phyloP scores from a whole-genome alignment of 768 basidiomycete genomes.

The Suillus brevipes region DNA sequence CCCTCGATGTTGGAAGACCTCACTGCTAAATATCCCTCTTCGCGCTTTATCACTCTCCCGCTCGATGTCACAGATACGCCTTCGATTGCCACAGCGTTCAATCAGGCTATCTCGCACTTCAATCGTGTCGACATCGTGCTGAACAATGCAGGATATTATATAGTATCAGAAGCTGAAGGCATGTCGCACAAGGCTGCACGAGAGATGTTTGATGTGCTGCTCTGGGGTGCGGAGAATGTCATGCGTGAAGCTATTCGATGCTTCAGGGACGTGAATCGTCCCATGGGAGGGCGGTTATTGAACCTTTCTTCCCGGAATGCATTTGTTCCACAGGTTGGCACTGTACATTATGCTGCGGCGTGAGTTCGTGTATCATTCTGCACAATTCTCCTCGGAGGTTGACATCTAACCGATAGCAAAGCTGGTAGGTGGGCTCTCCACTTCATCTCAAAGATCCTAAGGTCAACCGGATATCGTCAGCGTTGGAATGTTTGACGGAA shows the following conservation, averaged over 20 bases:
- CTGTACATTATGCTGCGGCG: slow-evolving; percentile 28
- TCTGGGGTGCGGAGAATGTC: slow-evolving; percentile 34
- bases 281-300: slow-evolving; percentile 35
- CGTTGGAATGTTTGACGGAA: slow-evolving; percentile 34
- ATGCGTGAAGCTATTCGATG: slow-evolving; percentile 34
- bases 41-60: slow-evolving; percentile 39
- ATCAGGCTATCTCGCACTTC: slow-evolving; percentile 33
- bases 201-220: slow-evolving; percentile 43
- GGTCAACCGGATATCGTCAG: slow-evolving; percentile 18
- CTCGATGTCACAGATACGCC: slow-evolving; percentile 40
- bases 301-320: slow-evolving; percentile 35
- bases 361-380: slow-evolving; percentile 17
- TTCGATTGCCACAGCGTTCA: slow-evolving; percentile 39
- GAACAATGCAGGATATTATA: slow-evolving; percentile 42
- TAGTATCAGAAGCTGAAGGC: slow-evolving; percentile 66
- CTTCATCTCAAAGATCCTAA: background rate
- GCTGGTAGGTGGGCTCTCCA: slow-evolving; percentile 16
- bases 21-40: slow-evolving; percentile 26
- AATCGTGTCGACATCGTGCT: slow-evolving; percentile 45
- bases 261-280: slow-evolving; percentile 39
- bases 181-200: slow-evolving; percentile 82
- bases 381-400: slow-evolving; percentile 6
- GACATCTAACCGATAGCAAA: slow-evolving; percentile 17
- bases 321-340: slow-evolving; percentile 18
- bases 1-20: slow-evolving; percentile 37